Conservation (phyloP, 306 rosid genomes). For the Trifolium pratense region DNA sequence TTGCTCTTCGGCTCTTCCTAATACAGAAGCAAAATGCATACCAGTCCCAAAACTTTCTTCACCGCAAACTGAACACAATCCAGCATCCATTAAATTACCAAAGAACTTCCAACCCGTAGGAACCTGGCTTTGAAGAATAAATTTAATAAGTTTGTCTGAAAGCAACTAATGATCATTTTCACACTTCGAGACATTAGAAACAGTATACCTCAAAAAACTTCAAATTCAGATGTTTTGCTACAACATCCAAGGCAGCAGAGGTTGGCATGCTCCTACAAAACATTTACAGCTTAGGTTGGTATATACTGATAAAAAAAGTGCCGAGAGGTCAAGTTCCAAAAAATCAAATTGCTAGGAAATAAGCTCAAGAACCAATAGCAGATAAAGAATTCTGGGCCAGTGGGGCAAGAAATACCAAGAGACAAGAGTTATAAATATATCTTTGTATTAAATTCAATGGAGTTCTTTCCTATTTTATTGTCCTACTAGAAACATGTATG, state of each 20-base stretch:
- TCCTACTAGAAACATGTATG: conserved; percentile 15
- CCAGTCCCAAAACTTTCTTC: conserved; percentile 99
- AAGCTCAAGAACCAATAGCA: conserved; percentile 28
- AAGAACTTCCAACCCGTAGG: conserved; percentile 99
- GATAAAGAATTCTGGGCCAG: conserved; percentile 21
- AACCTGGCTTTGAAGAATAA: conserved; percentile 60
- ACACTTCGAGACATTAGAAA: conserved; percentile 13
- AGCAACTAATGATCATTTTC: conserved; percentile 21
- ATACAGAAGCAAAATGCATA: conserved; percentile 45
- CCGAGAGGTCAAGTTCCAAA: conserved; percentile 4
- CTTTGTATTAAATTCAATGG: conserved; percentile 16
- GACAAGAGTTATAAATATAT: not conserved
- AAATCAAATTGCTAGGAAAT: conserved; percentile 22
- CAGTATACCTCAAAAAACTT: conserved; percentile 90
- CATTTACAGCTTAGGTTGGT: conserved; percentile 27
- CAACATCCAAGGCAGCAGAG: conserved; percentile 99
- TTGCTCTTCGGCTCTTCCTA: conserved; percentile 32
- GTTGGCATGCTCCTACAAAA: conserved; percentile 98
- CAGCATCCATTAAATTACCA: conserved; percentile 98
- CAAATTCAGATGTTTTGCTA: conserved; percentile 87
- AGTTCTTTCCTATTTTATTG: conserved; percentile 31
- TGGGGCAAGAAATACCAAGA: conserved; percentile 16
- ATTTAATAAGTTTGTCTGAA: conserved; percentile 6
- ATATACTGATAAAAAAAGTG: conserved; percentile 18
- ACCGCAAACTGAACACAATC: conserved; percentile 89